Conservation (phyloP, 2,329 filamentous ascomycete species). For the Salinomyces thailandicus region DNA sequence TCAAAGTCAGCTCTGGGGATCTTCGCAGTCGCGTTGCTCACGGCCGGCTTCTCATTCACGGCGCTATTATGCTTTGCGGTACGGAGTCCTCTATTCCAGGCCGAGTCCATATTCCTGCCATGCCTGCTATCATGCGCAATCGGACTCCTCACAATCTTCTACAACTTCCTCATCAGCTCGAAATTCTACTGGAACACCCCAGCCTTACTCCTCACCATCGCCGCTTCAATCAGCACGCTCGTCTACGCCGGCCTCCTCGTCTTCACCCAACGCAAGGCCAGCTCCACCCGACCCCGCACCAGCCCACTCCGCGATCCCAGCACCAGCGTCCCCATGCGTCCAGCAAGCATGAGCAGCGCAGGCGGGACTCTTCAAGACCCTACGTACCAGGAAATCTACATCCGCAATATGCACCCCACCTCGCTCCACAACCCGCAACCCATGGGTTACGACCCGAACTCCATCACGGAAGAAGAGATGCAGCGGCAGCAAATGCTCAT, state of each 20-base stretch:
- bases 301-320: background rate
- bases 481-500: conserved; percentile 43
- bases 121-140: conserved; percentile 34
- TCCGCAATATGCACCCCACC: conserved; percentile 38
- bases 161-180: conserved; percentile 35
- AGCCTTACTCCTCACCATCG: conserved; percentile 34
- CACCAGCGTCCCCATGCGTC: conserved; percentile 5
- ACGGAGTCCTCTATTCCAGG: conserved; percentile 36
- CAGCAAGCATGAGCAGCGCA: conserved; percentile 8
- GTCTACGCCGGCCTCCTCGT: conserved; percentile 35
- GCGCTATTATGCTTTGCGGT: conserved; percentile 38
- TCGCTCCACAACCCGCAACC: conserved; percentile 11
- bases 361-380: conserved; percentile 24
- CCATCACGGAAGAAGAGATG: conserved; percentile 38
- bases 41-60: conserved; percentile 40
- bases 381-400: conserved; percentile 35
- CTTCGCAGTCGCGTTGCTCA: conserved; percentile 37
- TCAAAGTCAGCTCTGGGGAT: conserved; percentile 32
- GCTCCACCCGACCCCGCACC: conserved; percentile 10
- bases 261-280: conserved; percentile 32
- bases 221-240: conserved; percentile 29
- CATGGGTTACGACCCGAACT: conserved; percentile 21
- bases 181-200: conserved; percentile 34
- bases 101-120: conserved; percentile 39
- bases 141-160: conserved; percentile 39